Evolutionary conservation across 1,139 yeast species (phyloP).

Genomic region (Candida tropicalis): DNA sequence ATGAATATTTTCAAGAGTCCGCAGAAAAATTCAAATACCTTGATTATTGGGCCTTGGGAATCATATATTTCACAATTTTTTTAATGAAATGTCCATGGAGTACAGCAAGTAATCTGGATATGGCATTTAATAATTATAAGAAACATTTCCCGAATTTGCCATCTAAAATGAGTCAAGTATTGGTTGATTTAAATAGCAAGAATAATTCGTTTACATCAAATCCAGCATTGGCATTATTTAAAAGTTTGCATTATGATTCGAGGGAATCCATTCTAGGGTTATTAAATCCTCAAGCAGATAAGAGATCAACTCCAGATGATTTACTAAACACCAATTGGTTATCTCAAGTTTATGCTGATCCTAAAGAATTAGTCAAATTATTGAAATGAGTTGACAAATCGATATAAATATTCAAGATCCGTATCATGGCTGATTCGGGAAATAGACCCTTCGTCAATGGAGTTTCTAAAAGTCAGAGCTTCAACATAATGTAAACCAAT

Average conservation of each 20-base stretch:
- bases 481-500: not conserved
- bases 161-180: conserved; percentile 19
- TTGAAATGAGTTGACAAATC: conserved; percentile 9
- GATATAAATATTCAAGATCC: not conserved
- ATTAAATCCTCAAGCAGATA: conserved; percentile 33
- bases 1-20: conserved; percentile 6
- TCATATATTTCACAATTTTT: conserved; percentile 48
- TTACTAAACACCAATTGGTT: conserved; percentile 42
- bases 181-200: conserved; percentile 28
- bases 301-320: conserved; percentile 27
- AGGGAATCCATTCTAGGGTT: conserved; percentile 35
- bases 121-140: conserved; percentile 27
- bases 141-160: conserved; percentile 25
- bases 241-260: conserved; percentile 43
- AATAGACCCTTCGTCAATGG: not conserved
- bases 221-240: conserved; percentile 39
- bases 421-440: not conserved
- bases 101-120: conserved; percentile 29
- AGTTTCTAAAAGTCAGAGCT: not conserved
- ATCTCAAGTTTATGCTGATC: conserved; percentile 45
- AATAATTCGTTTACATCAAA: conserved; percentile 21
- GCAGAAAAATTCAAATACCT: conserved; percentile 20
- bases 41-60: conserved; percentile 58
- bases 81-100: conserved; percentile 54
- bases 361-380: conserved; percentile 35